Evolutionary conservation across 805 yeast genomes (phyloP).

Genomic region (Candida tammaniensis): DNA sequence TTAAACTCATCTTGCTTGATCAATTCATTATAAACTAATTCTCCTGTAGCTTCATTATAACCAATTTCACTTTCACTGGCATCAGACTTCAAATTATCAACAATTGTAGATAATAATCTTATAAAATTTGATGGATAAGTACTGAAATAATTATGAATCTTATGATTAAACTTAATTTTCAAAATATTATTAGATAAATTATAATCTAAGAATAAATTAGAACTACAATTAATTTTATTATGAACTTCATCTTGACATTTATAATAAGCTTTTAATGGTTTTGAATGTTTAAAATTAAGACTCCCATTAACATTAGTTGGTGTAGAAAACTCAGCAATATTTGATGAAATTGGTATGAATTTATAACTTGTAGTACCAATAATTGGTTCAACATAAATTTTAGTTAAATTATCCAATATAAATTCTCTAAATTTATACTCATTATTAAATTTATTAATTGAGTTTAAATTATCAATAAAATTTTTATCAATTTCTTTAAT

Average conservation of each 20-base stretch:
- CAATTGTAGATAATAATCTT: conserved; percentile 13
- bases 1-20: conserved; percentile 17
- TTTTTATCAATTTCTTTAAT: conserved; percentile 20
- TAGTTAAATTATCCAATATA: conserved; percentile 31
- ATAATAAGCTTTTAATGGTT: conserved; percentile 23
- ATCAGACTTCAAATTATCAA: conserved; percentile 4
- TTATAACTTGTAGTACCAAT: conserved; percentile 32
- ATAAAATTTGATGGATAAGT: conserved; percentile 16
- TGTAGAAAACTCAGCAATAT: conserved; percentile 23
- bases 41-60: conserved; percentile 9
- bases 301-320: conserved; percentile 4
- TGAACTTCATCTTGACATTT: conserved; percentile 17
- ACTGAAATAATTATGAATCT: conserved; percentile 12
- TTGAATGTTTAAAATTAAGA: conserved; percentile 15
- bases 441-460: conserved; percentile 19
- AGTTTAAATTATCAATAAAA: conserved; percentile 20
- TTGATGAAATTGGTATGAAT: conserved; percentile 29
- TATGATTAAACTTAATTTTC: conserved; percentile 15
- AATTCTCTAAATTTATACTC: conserved; percentile 36
- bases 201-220: conserved; percentile 17
- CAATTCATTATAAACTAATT: conserved; percentile 24
- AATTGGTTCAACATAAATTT: conserved; percentile 38
- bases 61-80: too few relatives aligned
- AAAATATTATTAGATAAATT: conserved; percentile 15
- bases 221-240: conserved; percentile 14